These are phyloP conservation scores for Alnus glutinosa DNA, from an alignment of 306 rosid species.

Conservation along the genomic window DNA sequence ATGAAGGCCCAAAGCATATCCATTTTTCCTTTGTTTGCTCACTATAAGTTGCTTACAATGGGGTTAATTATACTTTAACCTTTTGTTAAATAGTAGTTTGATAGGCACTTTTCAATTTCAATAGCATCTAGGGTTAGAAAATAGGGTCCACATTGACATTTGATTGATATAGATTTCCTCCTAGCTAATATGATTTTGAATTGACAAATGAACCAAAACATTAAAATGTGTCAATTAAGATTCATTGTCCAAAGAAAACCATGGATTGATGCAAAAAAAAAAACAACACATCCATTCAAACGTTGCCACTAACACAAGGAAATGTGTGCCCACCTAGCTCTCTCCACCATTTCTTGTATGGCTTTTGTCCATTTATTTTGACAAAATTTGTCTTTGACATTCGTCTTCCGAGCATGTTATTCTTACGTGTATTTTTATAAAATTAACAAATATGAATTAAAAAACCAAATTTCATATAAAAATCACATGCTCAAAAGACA, in stretches of 20 bases:
- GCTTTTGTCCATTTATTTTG: background rate
- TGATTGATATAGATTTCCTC: background rate
- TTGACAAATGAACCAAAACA: background rate
- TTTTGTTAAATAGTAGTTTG: background rate
- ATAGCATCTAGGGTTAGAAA: background rate
- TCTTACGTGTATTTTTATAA: no score
- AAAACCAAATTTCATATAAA: no score
- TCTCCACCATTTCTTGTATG: background rate
- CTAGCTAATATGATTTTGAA: background rate
- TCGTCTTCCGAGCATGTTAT: no score
- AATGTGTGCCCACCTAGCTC: background rate
- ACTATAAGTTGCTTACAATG: background rate
- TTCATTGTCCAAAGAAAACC: background rate
- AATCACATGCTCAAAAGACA: no score
- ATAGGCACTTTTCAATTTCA: background rate
- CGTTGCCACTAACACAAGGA: background rate
- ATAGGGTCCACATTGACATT: background rate
- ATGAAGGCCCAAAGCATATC: background rate
- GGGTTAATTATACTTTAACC: background rate
- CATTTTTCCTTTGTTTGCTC: background rate
- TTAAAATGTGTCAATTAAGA: background rate
- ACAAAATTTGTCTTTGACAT: no score
- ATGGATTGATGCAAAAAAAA: background rate
- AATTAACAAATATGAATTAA: no score
- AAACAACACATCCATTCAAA: background rate